Evolutionary conservation across 805 yeast genomes (phyloP).

Genomic region (Sungouiozyma intestinalis): DNA sequence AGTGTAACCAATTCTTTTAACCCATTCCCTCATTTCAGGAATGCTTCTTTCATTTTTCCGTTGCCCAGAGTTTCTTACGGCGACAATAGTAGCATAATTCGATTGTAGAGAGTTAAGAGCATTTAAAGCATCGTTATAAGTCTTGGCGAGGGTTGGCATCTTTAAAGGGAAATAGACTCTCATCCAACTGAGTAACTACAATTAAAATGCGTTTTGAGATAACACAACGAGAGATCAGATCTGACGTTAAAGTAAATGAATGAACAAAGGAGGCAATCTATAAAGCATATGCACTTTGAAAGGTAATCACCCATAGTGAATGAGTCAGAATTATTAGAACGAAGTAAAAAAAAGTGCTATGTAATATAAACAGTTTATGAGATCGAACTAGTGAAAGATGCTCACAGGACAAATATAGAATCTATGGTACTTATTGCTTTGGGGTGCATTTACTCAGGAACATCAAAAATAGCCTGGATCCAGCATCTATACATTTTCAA

Average conservation of each 20-base stretch:
- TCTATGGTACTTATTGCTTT: no score
- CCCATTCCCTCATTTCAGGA: constrained; percentile 80
- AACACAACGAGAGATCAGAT: no score
- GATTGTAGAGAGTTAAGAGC: constrained; percentile 84
- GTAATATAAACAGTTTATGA: background rate
- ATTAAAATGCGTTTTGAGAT: no score
- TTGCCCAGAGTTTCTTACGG: constrained; percentile 59
- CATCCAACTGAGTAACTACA: constrained; percentile 6
- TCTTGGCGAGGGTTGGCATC: constrained; percentile 13
- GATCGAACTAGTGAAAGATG: no score
- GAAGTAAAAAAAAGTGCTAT: background rate
- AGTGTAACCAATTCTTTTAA: constrained; percentile 55
- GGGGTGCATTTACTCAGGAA: constrained; percentile 16
- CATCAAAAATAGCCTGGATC: constrained; percentile 83
- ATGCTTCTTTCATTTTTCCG: constrained; percentile 58
- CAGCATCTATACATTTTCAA: constrained; percentile 94
- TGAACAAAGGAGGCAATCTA: background rate
- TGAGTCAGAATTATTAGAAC: background rate
- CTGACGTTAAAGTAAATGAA: background rate
- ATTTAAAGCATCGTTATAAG: constrained; percentile 61
- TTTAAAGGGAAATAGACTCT: constrained; percentile 10
- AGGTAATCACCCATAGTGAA: background rate
- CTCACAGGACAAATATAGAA: no score
- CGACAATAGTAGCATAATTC: constrained; percentile 82
- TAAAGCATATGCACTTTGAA: background rate